These are phyloP conservation scores for Paraphaeosphaeria minitans DNA, from an alignment of 2,329 filamentous ascomycete species.

Conservation along the genomic window DNA sequence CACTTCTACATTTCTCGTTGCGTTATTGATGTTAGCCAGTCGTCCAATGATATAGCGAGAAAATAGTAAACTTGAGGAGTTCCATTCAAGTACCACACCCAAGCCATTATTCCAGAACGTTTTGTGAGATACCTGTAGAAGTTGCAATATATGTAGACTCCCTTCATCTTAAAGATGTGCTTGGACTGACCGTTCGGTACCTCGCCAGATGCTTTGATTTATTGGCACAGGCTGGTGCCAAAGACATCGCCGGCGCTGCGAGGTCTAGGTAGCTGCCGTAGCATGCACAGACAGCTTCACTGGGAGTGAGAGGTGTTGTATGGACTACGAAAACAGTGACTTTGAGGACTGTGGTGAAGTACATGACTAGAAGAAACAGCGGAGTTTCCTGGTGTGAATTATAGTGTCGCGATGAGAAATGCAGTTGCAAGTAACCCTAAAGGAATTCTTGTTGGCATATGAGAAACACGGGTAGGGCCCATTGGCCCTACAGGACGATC, in stretches of 20 bases:
- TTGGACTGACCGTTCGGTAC: neutral
- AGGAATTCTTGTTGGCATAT: too few species aligned
- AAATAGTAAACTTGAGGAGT: neutral
- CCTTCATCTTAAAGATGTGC: neutral
- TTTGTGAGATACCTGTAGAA: neutral
- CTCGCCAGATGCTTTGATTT: neutral
- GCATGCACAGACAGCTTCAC: neutral
- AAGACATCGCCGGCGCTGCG: slow-evolving; percentile 1
- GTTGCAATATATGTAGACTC: neutral
- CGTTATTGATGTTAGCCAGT: neutral
- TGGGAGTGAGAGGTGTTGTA: neutral
- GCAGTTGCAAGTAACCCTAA: neutral
- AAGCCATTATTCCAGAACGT: too few species aligned
- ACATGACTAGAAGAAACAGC: neutral
- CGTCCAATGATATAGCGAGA: neutral
- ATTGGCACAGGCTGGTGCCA: slow-evolving; percentile 2
- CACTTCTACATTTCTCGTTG: slow-evolving; percentile 1
- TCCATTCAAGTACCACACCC: neutral
- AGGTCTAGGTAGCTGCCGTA: neutral
- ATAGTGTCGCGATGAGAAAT: neutral
- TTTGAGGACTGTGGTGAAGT: neutral
- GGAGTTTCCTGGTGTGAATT: neutral
- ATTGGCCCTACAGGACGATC: too few species aligned
- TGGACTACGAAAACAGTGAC: neutral
- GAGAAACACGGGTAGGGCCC: too few species aligned